phyloP scores from a whole-genome alignment of 148 eudicot species.

The Rhododendron griersonianum region DNA sequence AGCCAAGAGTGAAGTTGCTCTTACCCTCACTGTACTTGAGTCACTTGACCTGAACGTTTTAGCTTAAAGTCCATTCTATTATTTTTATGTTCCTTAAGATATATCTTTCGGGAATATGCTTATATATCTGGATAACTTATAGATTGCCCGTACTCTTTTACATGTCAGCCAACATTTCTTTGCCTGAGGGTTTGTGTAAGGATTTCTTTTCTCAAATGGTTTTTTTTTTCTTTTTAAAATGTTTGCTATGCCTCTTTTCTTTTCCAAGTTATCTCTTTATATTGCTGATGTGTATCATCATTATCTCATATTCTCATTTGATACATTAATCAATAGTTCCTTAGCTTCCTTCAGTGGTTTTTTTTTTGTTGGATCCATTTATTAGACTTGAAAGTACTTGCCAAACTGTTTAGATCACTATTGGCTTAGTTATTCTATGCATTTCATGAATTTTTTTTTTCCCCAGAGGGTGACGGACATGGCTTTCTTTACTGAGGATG shows the following conservation, averaged over 20 bases:
- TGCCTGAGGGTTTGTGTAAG: neutral
- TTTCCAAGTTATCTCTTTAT: neutral
- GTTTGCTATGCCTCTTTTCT: neutral
- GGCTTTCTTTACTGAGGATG: constrained; percentile 99
- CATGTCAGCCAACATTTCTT: neutral
- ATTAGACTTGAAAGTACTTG: neutral
- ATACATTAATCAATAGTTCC: constrained; percentile 1
- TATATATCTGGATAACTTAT: neutral
- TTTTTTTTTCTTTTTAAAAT: neutral
- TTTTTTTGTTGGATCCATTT: neutral
- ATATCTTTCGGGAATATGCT: neutral
- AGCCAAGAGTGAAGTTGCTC: neutral
- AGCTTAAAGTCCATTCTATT: neutral
- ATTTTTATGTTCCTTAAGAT: neutral
- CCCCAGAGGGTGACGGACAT: constrained; percentile 95
- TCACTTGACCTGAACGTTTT: neutral
- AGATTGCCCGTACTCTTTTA: neutral
- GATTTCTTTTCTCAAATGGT: neutral
- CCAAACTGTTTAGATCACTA: neutral
- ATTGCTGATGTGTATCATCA: neutral
- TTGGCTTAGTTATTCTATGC: neutral
- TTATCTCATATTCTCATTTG: neutral
- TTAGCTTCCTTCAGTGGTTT: neutral
- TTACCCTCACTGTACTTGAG: neutral
- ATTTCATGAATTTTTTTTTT: neutral